Evolutionary conservation across 768 basidiomycete genomes (phyloP).

Genomic region (Tephrocybe sp.): DNA sequence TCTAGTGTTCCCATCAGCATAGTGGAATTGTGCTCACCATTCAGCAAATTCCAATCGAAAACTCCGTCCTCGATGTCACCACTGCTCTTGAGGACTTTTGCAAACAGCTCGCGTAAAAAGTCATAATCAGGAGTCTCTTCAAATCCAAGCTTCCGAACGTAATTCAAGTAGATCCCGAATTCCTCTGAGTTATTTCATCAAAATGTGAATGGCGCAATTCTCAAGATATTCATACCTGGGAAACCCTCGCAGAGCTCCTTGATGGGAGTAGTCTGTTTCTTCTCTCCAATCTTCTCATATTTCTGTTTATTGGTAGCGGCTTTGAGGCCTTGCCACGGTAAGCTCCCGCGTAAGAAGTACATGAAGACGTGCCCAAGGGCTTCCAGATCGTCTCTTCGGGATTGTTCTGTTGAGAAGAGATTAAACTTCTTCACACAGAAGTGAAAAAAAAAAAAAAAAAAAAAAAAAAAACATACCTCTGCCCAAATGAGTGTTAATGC

Average conservation of each 20-base stretch:
- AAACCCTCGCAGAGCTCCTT: constrained; percentile 96
- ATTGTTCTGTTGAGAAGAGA: constrained; percentile 58
- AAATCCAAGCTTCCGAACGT: constrained; percentile 97
- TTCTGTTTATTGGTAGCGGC: constrained; percentile 99
- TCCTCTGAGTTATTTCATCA: constrained; percentile 61
- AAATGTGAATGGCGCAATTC: constrained; percentile 3
- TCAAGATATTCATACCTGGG: constrained; percentile 59
- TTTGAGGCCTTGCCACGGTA: constrained; percentile 99
- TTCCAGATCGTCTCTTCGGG: constrained; percentile 94
- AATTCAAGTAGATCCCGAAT: constrained; percentile 98
- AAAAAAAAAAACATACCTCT: constrained; percentile 56
- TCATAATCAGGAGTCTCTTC: constrained; percentile 99
- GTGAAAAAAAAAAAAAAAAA: constrained; percentile 5
- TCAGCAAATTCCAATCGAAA: constrained; percentile 95
- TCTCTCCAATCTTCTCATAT: constrained; percentile 99
- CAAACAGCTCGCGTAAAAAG: constrained; percentile 92
- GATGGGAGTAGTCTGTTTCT: constrained; percentile 98
- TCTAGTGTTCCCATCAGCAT: neutral
- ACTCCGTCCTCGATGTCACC: constrained; percentile 90
- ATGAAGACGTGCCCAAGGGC: constrained; percentile 99
- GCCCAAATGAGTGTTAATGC: constrained; percentile 98
- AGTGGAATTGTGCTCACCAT: constrained; percentile 45
- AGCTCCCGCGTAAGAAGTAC: constrained; percentile 95
- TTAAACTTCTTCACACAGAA: constrained; percentile 8
- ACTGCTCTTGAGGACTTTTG: constrained; percentile 89